Evolutionary conservation across 2,329 filamentous ascomycete species (phyloP).

Genomic region (Calonectria crousiana): DNA sequence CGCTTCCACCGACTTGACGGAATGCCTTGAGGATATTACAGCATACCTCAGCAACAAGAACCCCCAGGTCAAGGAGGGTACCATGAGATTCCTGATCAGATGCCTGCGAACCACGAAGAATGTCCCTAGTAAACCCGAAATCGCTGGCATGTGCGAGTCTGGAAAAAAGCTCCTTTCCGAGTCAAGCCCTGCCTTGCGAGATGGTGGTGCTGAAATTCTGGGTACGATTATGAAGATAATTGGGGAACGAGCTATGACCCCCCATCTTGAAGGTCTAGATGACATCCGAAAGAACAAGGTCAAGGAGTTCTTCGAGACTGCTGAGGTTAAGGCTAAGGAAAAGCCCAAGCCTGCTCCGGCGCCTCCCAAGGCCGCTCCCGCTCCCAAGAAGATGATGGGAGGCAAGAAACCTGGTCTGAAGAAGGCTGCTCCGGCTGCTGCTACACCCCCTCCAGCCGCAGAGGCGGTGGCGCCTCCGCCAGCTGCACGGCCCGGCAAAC

Average conservation of each 20-base stretch:
- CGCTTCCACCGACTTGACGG: conserved; percentile 76
- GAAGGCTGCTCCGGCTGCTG: conserved; percentile 58
- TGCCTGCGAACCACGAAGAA: conserved; percentile 86
- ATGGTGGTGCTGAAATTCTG: conserved; percentile 90
- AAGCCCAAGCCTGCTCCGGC: conserved; percentile 85
- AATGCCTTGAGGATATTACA: conserved; percentile 91
- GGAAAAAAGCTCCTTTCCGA: conserved; percentile 92
- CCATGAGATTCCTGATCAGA: conserved; percentile 91
- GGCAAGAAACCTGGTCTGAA: conserved; percentile 58
- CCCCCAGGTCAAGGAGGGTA: conserved; percentile 96
- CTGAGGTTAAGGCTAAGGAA: conserved; percentile 61
- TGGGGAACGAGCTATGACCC: conserved; percentile 94
- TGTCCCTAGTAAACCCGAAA: conserved; percentile 86
- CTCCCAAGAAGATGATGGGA: conserved; percentile 61
- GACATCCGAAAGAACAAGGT: conserved; percentile 97
- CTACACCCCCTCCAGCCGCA: conserved; percentile 58
- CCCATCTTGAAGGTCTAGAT: conserved; percentile 90
- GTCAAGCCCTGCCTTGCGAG: conserved; percentile 85
- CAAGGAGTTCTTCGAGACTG: conserved; percentile 86
- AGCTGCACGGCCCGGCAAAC: conserved; percentile 61
- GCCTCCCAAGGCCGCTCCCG: conserved; percentile 62
- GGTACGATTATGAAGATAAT: conserved; percentile 99
- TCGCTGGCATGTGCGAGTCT: conserved; percentile 86
- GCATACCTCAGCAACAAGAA: conserved; percentile 94
- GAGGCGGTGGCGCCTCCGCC: conserved; percentile 70